These are phyloP conservation scores for Geotrichum ghanense DNA, from an alignment of 805 yeast species.

Conservation along the genomic window DNA sequence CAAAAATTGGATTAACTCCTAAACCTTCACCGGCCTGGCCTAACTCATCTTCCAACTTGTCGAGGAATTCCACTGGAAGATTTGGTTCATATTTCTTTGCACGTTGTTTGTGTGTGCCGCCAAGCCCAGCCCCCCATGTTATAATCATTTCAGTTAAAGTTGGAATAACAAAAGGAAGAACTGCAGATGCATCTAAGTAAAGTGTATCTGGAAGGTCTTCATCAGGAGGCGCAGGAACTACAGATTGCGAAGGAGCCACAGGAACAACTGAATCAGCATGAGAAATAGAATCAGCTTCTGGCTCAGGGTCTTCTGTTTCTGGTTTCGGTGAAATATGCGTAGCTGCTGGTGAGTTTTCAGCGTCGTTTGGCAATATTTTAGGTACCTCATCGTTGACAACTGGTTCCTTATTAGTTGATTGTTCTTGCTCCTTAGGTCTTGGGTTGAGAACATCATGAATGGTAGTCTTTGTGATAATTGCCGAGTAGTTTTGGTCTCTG, in stretches of 20 bases:
- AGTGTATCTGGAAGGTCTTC: slow-evolving; percentile 19
- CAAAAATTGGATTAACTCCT: slow-evolving; percentile 5
- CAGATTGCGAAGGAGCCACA: slow-evolving; percentile 5
- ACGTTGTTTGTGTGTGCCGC: slow-evolving; percentile 44
- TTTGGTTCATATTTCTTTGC: slow-evolving; percentile 57
- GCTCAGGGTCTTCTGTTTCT: slow-evolving; percentile 1
- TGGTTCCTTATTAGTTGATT: background rate
- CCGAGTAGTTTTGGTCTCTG: slow-evolving; percentile 13
- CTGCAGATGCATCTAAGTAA: slow-evolving; percentile 23
- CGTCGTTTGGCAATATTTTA: background rate
- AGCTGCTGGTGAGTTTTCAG: background rate
- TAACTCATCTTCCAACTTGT: slow-evolving; percentile 47
- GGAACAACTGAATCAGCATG: slow-evolving; percentile 4
- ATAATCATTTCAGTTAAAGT: slow-evolving; percentile 60
- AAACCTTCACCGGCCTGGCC: slow-evolving; percentile 6
- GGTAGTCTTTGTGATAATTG: slow-evolving; percentile 9
- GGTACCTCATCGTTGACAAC: slow-evolving; percentile 1
- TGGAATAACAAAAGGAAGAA: slow-evolving; percentile 51
- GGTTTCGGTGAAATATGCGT: background rate
- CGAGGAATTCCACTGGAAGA: slow-evolving; percentile 58
- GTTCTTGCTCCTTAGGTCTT: background rate
- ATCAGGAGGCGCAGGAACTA: slow-evolving; percentile 7
- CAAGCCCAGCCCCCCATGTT: slow-evolving; percentile 66
- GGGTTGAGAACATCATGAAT: background rate
- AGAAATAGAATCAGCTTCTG: background rate